These are phyloP conservation scores for Suhomyces terraborum DNA, from an alignment of 1,139 yeast genomes.

Conservation along the genomic window DNA sequence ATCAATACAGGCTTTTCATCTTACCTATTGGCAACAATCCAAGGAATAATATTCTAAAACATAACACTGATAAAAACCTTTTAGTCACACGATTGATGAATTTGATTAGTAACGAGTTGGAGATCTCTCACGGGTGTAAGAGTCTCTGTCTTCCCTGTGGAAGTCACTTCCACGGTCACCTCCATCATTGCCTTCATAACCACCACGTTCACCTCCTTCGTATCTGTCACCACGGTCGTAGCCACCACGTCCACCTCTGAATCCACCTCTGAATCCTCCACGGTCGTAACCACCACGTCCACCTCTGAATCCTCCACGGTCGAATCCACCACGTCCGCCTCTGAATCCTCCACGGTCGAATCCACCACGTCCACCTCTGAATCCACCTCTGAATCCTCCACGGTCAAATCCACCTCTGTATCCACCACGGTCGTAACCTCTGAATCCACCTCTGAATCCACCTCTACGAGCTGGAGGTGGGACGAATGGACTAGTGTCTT, in stretches of 20 bases:
- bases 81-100: constrained; percentile 5
- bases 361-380: constrained; percentile 36
- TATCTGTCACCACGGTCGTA: constrained; percentile 29
- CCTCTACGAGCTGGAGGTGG: constrained; percentile 64
- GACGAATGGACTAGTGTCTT: constrained; percentile 77
- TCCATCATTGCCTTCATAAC: constrained; percentile 25
- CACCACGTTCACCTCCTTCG: constrained; percentile 43
- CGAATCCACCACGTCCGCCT: constrained; percentile 20
- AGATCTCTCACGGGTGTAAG: constrained; percentile 58
- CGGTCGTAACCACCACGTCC: constrained; percentile 30
- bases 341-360: constrained; percentile 23
- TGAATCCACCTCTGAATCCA: constrained; percentile 50
- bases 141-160: constrained; percentile 42
- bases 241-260: constrained; percentile 44
- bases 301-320: constrained; percentile 42
- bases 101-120: constrained; percentile 52
- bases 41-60: constrained; percentile 14
- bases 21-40: constrained; percentile 11
- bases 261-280: constrained; percentile 26
- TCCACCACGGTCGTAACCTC: constrained; percentile 25
- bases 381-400: constrained; percentile 44
- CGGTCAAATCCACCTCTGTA: constrained; percentile 34
- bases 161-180: constrained; percentile 43
- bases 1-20: constrained; percentile 15
- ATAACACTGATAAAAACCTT: constrained; percentile 10